Base-by-base conservation (phyloP, 2,329 filamentous ascomycete genomes). In the Fusarium tupiense region DNA sequence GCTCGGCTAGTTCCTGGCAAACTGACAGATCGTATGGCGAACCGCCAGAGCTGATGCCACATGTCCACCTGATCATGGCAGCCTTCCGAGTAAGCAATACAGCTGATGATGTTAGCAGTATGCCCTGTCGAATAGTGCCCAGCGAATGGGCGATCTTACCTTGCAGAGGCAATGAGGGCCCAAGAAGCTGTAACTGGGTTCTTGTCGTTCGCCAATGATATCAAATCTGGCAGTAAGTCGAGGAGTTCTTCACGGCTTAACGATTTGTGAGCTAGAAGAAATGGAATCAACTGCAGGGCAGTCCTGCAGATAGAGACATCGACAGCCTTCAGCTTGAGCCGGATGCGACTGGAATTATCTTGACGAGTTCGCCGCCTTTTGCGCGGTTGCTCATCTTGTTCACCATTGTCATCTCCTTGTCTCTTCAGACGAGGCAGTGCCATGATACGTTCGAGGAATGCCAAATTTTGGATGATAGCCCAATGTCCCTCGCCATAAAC, bases 121-220 rank as follows among this genome's bases (percentile, higher is more conserved):
- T 56, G n/a, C 62, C 29, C 12, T 31, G 29, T 71, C 73, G 62
- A 35, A 35, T 26, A 20, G 37, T 54, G 52, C 44, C 43, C 19
- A 2, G 11, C 22, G 26, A 47, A 35, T 20, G 49, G 35, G 26
- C 9, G 7, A 31, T 63, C 87, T 79, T 84, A 95, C 94, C 93
- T 94, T 71, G 94, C 87, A 79, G 94, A 90, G n/a, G 91, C 92
- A 60, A 98, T 82, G 85, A 97, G 90, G 24, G 94, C 92, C 96
- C 96, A 99, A 1, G 91, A 94, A 13, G 91, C 89, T 46, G 92
- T 85, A 14, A 83, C 82, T 20, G 84, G 83, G 74, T 92, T 91
- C 77, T 97, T 95, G 78, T 96, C 93, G 16, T 89, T 87, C 49
- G 93, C 89, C 61, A 88, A 86, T 17, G 84, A 81, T 22, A 87